Base-by-base conservation (phyloP, 768 basidiomycete species). In the Hygrocybe coccinea region DNA sequence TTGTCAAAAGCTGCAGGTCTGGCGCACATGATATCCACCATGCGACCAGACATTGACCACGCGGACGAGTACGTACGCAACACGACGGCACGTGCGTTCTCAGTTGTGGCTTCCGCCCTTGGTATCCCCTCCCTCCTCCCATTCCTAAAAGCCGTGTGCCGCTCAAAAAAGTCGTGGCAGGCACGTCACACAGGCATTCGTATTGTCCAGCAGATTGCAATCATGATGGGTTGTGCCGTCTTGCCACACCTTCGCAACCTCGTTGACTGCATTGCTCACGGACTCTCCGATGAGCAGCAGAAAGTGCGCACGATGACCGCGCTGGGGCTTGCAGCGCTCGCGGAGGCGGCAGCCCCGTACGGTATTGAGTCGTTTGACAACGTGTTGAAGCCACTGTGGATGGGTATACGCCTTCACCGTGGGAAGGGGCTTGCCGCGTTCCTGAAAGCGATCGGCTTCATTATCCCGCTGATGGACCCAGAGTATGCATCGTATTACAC, bases 201-300 rank as follows among this genome's bases (percentile, higher is more conserved):
- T 64, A 98, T 99, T 60, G 94, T 99, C 10, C 97, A 99, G 72
- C 97, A 98, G 71, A 98, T 99, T 50, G 95, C 97, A 17, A 95
- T 97, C 66, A 97, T 98, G 95, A 98, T 98, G 94, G 95, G 95
- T 15, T 98, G 97, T 63, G 95, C 95, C 15, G 93, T 98, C 21
- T 81, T 99, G 1, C 97, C 97, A 14, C 97, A 98, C 72, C 79
- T 99, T 38, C 88, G 95, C 48, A 98, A 97, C 65, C 79, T 99
- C 43, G 97, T 99, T 22, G 91, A 95, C 58, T 93, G 95, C 60
- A 93, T 99, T 50, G 92, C 95, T 1, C 89, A 91, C 66, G 94
- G 93, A 37, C 74, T 95, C 50, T 84, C 89, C 44, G 94, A 97
- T 65, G 94, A 97, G 63, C 94, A 97, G 71, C 92, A 95, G 70